Conservation (phyloP, 116 monocot genomes). For the Cymodocea nodosa region DNA sequence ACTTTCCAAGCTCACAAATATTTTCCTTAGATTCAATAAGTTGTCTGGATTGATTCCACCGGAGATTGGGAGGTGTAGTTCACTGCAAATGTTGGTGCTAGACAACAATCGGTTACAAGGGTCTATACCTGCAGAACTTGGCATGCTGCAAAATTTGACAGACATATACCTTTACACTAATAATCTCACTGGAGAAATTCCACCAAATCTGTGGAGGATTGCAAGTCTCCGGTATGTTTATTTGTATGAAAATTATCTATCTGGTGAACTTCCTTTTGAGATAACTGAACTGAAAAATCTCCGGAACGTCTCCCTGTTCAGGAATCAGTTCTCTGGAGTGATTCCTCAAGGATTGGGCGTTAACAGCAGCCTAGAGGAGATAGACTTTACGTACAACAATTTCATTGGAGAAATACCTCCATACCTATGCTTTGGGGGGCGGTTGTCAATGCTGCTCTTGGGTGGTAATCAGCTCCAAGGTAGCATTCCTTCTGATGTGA, state of each 20-base stretch:
- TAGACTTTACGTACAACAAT: constrained; percentile 49
- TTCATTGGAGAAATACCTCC: constrained; percentile 61
- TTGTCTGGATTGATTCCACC: constrained; percentile 47
- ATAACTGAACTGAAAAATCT: constrained; percentile 46
- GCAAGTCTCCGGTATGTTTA: constrained; percentile 25
- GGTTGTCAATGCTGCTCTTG: constrained; percentile 24
- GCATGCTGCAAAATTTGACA: constrained; percentile 27
- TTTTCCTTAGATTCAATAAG: constrained; percentile 38
- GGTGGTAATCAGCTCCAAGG: constrained; percentile 51
- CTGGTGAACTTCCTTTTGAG: constrained; percentile 37
- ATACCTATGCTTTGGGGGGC: constrained; percentile 34
- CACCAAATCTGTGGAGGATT: constrained; percentile 45
- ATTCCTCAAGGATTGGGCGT: constrained; percentile 60
- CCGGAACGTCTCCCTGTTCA: constrained; percentile 25
- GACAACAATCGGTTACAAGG: constrained; percentile 35
- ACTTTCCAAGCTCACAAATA: constrained; percentile 24
- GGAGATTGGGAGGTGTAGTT: constrained; percentile 47
- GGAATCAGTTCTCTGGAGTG: constrained; percentile 43
- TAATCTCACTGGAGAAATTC: constrained; percentile 55
- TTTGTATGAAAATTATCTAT: constrained; percentile 40
- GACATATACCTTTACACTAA: constrained; percentile 35
- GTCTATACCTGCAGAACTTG: constrained; percentile 37
- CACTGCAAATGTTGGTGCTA: constrained; percentile 25
- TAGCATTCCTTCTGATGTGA: constrained; percentile 34
- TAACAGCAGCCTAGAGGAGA: constrained; percentile 31